Evolutionary conservation across 305 asterid species (phyloP), one percentile per base, ranked within the genome.

Genomic region (Withania somnifera): DNA sequence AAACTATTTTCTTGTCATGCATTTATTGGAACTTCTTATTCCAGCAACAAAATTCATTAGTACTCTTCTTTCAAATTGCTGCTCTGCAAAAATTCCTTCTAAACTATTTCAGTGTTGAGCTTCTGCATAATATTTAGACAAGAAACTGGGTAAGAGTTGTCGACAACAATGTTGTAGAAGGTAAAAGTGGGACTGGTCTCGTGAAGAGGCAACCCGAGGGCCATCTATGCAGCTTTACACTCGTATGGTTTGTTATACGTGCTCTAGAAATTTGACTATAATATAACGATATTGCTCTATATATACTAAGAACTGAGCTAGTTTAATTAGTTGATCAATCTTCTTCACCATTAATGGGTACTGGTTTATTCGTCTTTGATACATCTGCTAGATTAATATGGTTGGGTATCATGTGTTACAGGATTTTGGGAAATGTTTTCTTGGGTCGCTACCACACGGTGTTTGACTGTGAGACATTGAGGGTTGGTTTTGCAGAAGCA

Each of bases 391-490:
- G 40, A 60, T 24, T 11, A 58, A 57, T 22, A 22, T 22, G 6
- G n/a, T 60, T 51, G 20, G 51, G 7, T 47, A 19, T 24, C 67
- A 63, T 32, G 56, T 63, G 57, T 60, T 88, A 82, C 94, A 94
- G 98, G 98, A 90, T 94, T 66, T 84, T 94, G 82, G 98, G 98
- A 28, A 97, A 94, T 83, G 89, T 94, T 82, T 94, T 94, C 87
- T 91, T 93, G 97, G 97, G 97, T 3, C 91, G 54, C 40, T 94
- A 91, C 82, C 97, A 94, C 88, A 93, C 95, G 0, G 97, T 94
- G 82, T 94, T 94, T 42, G 98, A 94, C 80, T 91, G 82, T 17
- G 98, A 91, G 57, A 91, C 93, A n/a, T 20, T 86, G 90, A 88
- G 84, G 85, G 91, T 93, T 63, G 98, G 97, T 20, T 94, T 93